Evolutionary conservation across 352 stramenopile genomes (phyloP).

Genomic region (Phytophthora syringae): DNA sequence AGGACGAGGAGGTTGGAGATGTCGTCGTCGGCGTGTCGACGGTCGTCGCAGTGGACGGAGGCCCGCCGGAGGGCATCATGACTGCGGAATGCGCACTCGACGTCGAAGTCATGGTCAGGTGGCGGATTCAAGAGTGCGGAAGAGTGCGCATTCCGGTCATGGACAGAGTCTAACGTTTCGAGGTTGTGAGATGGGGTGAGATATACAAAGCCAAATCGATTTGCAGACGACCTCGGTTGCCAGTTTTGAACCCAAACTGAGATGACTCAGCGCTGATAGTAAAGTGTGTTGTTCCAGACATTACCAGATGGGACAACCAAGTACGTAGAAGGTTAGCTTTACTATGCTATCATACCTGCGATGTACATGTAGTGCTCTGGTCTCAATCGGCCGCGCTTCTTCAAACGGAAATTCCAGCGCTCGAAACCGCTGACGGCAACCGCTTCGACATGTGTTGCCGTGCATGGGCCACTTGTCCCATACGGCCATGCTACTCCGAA

Average conservation of each 20-base stretch:
- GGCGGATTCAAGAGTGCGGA: background rate
- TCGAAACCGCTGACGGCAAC: too few relatives aligned
- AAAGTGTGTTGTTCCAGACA: too few relatives aligned
- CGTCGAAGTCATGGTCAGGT: too few relatives aligned
- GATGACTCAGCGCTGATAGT: background rate
- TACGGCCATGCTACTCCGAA: too few relatives aligned
- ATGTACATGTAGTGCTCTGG: too few relatives aligned
- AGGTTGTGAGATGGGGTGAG: background rate
- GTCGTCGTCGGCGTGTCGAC: background rate
- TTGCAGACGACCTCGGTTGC: background rate
- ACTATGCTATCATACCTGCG: too few relatives aligned
- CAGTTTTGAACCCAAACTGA: background rate
- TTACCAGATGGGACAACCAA: too few relatives aligned
- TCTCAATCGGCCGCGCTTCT: background rate
- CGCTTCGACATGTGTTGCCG: background rate
- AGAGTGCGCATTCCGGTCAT: background rate
- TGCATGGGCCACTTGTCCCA: too few relatives aligned
- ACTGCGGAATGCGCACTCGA: background rate
- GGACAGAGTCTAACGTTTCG: background rate
- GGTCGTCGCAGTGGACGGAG: background rate
- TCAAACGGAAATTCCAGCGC: constrained; percentile 3
- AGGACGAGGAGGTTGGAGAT: background rate
- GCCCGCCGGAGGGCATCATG: background rate
- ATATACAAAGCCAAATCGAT: background rate
- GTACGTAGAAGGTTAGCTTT: too few relatives aligned